These are phyloP conservation scores for Fusarium chuoi DNA, from an alignment of 2,329 filamentous ascomycete genomes.

Conservation along the genomic window DNA sequence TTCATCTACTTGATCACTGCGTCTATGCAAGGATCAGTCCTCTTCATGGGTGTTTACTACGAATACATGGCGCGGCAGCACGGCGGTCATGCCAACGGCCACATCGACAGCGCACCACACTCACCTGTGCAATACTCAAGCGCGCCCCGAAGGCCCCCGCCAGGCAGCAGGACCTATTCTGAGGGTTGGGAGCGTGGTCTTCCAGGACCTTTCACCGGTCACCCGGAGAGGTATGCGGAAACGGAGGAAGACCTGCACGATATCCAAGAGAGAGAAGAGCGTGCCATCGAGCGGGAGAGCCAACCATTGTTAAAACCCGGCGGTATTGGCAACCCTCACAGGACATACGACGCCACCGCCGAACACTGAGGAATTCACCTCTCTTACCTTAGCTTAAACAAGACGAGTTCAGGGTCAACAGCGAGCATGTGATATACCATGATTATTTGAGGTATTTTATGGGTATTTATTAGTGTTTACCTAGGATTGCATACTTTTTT, in stretches of 20 bases:
- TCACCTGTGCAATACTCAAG: conserved; percentile 44
- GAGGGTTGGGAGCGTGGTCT: conserved; percentile 63
- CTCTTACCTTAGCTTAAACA: conserved; percentile 3
- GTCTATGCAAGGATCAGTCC: conserved; percentile 80
- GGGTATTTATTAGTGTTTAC: conserved; percentile 28
- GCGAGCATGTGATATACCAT: conserved; percentile 41
- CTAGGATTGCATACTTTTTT: conserved; percentile 22
- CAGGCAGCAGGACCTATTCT: conserved; percentile 57
- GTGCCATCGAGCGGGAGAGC: conserved; percentile 61
- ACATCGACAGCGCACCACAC: conserved; percentile 41
- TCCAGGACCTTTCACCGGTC: conserved; percentile 62
- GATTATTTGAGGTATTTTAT: conserved; percentile 11
- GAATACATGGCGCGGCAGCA: conserved; percentile 61
- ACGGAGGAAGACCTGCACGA: conserved; percentile 63
- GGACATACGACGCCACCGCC: conserved; percentile 51
- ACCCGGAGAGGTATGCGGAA: conserved; percentile 63
- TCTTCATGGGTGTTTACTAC: conserved; percentile 84
- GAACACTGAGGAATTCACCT: conserved; percentile 19
- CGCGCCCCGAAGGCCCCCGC: conserved; percentile 48
- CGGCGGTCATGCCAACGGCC: conserved; percentile 36
- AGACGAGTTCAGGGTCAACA: conserved; percentile 14
- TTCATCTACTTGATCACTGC: conserved; percentile 90
- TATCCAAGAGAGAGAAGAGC: conserved; percentile 62
- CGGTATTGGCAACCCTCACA: conserved; percentile 59
- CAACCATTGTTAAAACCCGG: conserved; percentile 62